Conservation (phyloP, 2,329 filamentous ascomycete genomes). For the Xylariales sp. region DNA sequence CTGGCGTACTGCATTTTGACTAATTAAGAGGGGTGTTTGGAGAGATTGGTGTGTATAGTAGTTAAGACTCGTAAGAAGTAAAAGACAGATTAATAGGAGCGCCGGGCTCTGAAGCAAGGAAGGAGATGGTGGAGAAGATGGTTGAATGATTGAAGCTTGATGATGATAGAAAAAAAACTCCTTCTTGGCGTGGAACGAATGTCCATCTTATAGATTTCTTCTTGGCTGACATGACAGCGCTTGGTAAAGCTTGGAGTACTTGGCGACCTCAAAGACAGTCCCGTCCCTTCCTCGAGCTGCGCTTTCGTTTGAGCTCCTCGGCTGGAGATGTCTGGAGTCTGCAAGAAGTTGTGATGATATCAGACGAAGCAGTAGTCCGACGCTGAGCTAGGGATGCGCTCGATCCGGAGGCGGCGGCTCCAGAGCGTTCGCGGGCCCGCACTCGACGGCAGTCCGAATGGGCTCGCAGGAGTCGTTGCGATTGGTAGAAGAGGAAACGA, state of each 20-base stretch:
- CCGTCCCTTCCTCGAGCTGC: background rate
- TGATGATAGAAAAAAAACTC: slow-evolving; percentile 3
- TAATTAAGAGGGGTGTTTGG: background rate
- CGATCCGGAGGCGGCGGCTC: background rate
- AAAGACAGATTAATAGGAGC: slow-evolving; percentile 9
- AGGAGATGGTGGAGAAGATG: slow-evolving; percentile 7
- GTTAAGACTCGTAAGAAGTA: too few relatives aligned
- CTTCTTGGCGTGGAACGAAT: background rate
- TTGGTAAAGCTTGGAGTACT: slow-evolving; percentile 9
- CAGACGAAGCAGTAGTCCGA: slow-evolving; percentile 9
- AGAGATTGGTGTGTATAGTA: too few relatives aligned
- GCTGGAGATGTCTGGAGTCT: slow-evolving; percentile 4
- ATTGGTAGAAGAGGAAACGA: slow-evolving; percentile 2
- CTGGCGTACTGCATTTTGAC: slow-evolving; percentile 13
- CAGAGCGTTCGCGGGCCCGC: background rate
- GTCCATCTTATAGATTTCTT: slow-evolving; percentile 5
- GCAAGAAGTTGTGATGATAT: slow-evolving; percentile 2
- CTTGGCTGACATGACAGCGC: slow-evolving; percentile 9
- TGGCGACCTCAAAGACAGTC: background rate
- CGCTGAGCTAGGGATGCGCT: background rate
- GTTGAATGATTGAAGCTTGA: slow-evolving; percentile 10
- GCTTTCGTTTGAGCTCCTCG: slow-evolving; percentile 5
- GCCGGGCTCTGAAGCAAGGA: slow-evolving; percentile 9
- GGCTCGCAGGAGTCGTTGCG: slow-evolving; percentile 4
- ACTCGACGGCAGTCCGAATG: slow-evolving; percentile 5